These are phyloP conservation scores for Cladosporium sp. DNA, from an alignment of 2,329 filamentous ascomycete species.

Conservation along the genomic window DNA sequence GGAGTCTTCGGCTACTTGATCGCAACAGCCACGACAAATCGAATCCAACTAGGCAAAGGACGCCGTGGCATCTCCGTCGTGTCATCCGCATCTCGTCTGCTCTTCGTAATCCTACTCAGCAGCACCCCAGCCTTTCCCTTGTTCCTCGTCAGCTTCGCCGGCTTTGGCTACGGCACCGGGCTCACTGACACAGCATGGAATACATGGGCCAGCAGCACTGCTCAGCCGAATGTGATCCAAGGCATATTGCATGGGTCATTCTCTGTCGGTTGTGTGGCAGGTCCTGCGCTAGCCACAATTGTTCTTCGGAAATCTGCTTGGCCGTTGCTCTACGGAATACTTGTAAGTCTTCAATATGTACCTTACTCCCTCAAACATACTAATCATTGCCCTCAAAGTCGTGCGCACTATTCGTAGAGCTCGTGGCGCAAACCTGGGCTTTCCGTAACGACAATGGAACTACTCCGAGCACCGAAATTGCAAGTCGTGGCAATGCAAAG, in stretches of 20 bases:
- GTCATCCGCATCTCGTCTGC: background rate
- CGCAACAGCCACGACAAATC: background rate
- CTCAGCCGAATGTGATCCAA: background rate
- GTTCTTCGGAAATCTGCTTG: background rate
- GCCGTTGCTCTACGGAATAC: background rate
- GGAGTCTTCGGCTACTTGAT: conserved; percentile 8
- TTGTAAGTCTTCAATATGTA: background rate
- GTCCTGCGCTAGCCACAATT: background rate
- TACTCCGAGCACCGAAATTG: too few relatives aligned
- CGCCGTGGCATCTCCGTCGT: background rate
- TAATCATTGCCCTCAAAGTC: background rate
- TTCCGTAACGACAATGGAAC: background rate
- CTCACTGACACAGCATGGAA: conserved; percentile 13
- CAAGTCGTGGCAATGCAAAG: background rate
- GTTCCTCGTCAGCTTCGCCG: background rate
- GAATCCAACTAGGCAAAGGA: background rate
- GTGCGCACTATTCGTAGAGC: background rate
- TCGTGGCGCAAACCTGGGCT: background rate
- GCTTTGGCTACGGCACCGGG: conserved; percentile 11
- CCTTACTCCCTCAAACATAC: too few relatives aligned
- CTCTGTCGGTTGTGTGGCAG: background rate
- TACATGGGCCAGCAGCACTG: conserved; percentile 1
- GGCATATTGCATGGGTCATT: conserved; percentile 11
- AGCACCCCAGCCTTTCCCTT: background rate
- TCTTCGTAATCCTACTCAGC: background rate